These are phyloP conservation scores for Chaetomidium leptoderma DNA, from an alignment of 495 filamentous ascomycete species.

Conservation along the genomic window DNA sequence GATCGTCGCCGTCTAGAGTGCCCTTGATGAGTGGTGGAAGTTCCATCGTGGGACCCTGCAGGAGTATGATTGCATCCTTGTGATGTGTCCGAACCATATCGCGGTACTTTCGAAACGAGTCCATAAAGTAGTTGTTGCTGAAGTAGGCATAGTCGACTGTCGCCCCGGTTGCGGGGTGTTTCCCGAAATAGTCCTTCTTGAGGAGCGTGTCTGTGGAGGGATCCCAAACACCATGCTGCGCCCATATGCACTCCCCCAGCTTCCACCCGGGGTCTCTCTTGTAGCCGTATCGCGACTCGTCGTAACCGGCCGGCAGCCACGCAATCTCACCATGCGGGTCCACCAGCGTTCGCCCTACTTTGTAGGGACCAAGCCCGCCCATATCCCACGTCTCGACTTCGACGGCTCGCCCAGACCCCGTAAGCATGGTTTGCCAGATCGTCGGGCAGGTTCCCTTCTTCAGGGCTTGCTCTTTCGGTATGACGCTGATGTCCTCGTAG, in stretches of 20 bases:
- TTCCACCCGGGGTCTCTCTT: constrained; percentile 84
- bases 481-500: constrained; percentile 73
- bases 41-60: constrained; percentile 88
- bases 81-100: constrained; percentile 70
- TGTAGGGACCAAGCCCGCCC: constrained; percentile 85
- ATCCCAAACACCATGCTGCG: constrained; percentile 96
- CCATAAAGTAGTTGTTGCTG: constrained; percentile 84
- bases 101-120: constrained; percentile 71
- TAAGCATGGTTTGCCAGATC: constrained; percentile 88
- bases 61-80: constrained; percentile 78
- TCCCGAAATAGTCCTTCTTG: constrained; percentile 83
- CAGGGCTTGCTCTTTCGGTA: constrained; percentile 84
- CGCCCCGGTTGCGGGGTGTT: constrained; percentile 64
- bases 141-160: constrained; percentile 75
- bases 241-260: constrained; percentile 90
- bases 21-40: constrained; percentile 84
- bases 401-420: constrained; percentile 81
- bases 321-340: constrained; percentile 82
- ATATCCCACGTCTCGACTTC: constrained; percentile 92
- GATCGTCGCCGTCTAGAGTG: constrained; percentile 75
- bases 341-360: constrained; percentile 74
- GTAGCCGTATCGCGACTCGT: constrained; percentile 87
- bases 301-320: constrained; percentile 76
- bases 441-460: constrained; percentile 93
- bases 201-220: constrained; percentile 69